phyloP scores from a whole-genome alignment of 225 moss, liverwort and hornwort genomes.

The Takakia lepidozioides region DNA sequence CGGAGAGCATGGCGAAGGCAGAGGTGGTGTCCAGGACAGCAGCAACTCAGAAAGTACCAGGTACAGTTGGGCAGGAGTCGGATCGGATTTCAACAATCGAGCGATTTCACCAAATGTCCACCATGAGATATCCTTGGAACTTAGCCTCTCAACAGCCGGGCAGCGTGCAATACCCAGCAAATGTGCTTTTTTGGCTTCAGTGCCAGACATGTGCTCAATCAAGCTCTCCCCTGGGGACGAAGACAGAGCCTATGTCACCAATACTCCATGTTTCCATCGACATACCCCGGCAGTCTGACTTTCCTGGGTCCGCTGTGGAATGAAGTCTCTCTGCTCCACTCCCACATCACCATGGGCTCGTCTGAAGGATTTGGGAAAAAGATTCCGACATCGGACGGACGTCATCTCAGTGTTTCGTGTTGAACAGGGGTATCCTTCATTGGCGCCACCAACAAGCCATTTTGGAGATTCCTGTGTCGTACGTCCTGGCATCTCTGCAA shows the following conservation, averaged over 20 bases:
- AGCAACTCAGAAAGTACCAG: background rate
- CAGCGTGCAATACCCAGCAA: conserved; percentile 26
- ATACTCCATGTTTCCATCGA: conserved; percentile 17
- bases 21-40: background rate
- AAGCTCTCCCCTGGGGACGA: conserved; percentile 4
- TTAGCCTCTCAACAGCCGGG: no score
- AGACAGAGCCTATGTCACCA: conserved; percentile 6
- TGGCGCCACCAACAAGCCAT: no score
- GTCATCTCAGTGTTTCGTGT: background rate
- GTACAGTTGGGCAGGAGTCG: no score
- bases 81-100: background rate
- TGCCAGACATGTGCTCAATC: conserved; percentile 7
- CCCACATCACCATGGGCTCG: conserved; percentile 35
- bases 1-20: background rate
- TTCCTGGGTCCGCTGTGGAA: background rate
- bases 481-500: no score
- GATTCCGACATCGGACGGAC: no score
- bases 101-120: background rate
- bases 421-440: conserved; percentile 1
- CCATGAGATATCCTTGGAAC: background rate
- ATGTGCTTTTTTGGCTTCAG: conserved; percentile 44
- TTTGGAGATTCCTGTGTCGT: no score
- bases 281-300: conserved; percentile 16
- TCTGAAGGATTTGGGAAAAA: conserved; percentile 40
- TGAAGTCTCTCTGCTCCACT: conserved; percentile 1